Evolutionary conservation across 73 alveolate genomes (phyloP), one percentile per base, ranked within the genome.

Genomic region (Paramecium primaurelia): DNA sequence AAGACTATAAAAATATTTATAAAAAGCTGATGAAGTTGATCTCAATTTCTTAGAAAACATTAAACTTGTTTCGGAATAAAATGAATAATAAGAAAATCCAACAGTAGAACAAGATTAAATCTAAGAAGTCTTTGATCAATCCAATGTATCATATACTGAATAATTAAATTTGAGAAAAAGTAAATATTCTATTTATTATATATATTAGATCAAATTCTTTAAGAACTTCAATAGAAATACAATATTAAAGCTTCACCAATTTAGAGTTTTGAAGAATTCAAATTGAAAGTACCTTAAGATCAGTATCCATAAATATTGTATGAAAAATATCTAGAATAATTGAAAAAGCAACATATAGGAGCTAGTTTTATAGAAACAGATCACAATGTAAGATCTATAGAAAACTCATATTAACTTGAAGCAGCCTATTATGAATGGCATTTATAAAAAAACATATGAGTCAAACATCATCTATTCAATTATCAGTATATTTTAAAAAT

Each of bases 401-500:
- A 64, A 32, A 32, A 64, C 42, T 64, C 84, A 28, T 64, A 64
- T 64, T 64, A 64, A 64, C 84, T 64, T 28, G 84, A 64, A 64
- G 84, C 84, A 64, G 84, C 84, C 51, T 64, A 64, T 9, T 64
- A 64, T 64, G 84, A 64, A 64, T 64, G 84, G 84, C 47, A 64
- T 28, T 64, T 64, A 34, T 34, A 64, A n/a, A 32, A 64, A 34
- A 64, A 64, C 22, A 64, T 64, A 64, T 64, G 84, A 64, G 47
- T 64, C 69, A 54, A 54, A 6, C 25, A 54, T 18, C 11, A 18
- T 54, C 32, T 16, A 54, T 54, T 54, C 69, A 54, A 54, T 54
- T 54, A 54, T 54, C 69, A 54, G 69, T 54, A 54, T 54, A 7
- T 54, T 54, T 49, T n/a, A 49, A 49, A 12, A 16, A 12, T 14